Percentiles rank a stretch among this genome's conserved stretches.
These are phyloP conservation scores for Fistulifera pelliculosa DNA, from an alignment of 108 stramenopile species.

Conservation along the genomic window DNA sequence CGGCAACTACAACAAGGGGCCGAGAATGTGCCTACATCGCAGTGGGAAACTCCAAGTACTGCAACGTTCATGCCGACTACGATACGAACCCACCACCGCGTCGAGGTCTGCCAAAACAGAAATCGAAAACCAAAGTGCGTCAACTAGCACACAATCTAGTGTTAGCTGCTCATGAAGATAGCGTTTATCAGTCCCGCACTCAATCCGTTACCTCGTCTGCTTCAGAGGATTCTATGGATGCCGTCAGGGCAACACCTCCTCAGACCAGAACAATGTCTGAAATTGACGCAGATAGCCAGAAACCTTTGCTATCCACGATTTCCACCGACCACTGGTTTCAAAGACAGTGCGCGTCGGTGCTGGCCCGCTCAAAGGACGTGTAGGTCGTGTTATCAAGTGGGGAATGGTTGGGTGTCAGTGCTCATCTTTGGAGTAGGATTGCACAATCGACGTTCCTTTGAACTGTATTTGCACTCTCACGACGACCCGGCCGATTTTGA, in stretches of 20 bases:
- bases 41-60: constrained; percentile 28
- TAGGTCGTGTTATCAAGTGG: constrained; percentile 27
- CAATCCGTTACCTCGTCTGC: background rate
- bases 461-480: constrained; percentile 15
- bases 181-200: background rate
- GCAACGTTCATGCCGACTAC: constrained; percentile 33
- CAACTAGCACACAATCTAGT: background rate
- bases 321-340: constrained; percentile 27
- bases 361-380: constrained; percentile 20
- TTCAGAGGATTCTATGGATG: background rate
- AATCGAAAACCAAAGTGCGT: background rate
- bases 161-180: background rate
- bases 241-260: background rate
- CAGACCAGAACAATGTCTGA: background rate
- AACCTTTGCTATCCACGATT: constrained; percentile 15
- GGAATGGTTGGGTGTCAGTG: constrained; percentile 49
- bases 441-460: constrained; percentile 38
- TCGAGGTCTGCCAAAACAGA: constrained; percentile 1
- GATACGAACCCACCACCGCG: constrained; percentile 28
- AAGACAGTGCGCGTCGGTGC: constrained; percentile 15
- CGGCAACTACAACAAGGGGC: constrained; percentile 38
- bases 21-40: constrained; percentile 33
- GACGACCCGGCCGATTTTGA: background rate
- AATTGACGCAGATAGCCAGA: constrained; percentile 3
- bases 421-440: constrained; percentile 10